Percentiles rank a stretch among this genome's conserved stretches.
Conservation (phyloP, 2,329 filamentous ascomycete genomes). For the Trichophyton equinum region DNA sequence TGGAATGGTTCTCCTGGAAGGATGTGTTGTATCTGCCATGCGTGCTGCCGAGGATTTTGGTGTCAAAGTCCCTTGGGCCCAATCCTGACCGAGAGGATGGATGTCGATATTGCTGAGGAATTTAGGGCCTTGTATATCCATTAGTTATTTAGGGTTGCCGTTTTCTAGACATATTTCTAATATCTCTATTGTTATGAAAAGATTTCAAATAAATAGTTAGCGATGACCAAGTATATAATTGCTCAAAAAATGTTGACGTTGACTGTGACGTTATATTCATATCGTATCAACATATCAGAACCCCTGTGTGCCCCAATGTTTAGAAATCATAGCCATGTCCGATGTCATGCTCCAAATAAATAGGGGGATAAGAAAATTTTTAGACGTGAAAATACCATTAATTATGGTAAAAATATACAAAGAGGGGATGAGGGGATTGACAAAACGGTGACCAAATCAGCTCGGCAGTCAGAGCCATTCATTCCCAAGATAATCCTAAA, state of each 20-base stretch:
- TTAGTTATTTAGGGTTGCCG: neutral
- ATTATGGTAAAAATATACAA: neutral
- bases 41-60: conserved; percentile 42
- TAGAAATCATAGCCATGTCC: neutral
- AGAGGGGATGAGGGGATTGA: neutral
- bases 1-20: conserved; percentile 50
- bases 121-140: neutral
- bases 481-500: neutral
- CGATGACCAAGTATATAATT: neutral
- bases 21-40: conserved; percentile 48
- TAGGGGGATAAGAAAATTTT: neutral
- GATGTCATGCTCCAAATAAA: neutral
- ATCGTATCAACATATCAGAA: neutral
- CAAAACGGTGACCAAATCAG: neutral
- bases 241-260: neutral
- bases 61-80: conserved; percentile 31
- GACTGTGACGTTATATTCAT: neutral
- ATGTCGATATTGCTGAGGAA: neutral
- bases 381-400: neutral
- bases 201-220: neutral
- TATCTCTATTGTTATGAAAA: neutral
- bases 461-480: neutral
- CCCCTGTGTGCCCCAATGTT: neutral
- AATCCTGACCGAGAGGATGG: neutral
- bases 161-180: neutral